Evolutionary conservation across 805 yeast genomes (phyloP), one percentile per base, ranked within the genome.

Genomic region (Priceomyces haplophilus): DNA sequence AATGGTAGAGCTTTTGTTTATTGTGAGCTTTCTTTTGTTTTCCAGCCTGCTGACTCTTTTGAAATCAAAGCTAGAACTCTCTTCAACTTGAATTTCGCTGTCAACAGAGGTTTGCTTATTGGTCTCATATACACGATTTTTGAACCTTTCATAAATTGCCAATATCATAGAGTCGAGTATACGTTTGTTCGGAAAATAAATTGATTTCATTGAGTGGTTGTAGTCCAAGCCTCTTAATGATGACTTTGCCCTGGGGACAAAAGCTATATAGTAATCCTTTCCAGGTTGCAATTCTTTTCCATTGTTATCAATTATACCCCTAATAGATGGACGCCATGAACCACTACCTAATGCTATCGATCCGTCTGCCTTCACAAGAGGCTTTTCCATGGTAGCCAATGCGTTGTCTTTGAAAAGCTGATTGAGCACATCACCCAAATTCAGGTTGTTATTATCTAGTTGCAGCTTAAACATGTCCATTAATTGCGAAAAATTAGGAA

Each of bases 401-500:
- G 49, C 29, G 25, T 44, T 42, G 23, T 53, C 46, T 10, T 32
- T 16, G 37, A 55, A 49, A 4, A 55, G 42, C 24, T 43, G 39
- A 19, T 53, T 51, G 10, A 48, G 21, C 18, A 19, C 24, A 12
- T 34, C 7, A 11, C 47, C 34, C 3, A 29, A 18, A n/a, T 27
- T 24, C 13, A 50, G 32, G 3, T 30, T 36, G 5, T 23, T n/a
- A n/a, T 43, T 42, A 3, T 24, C 24, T 8, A 13, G 8, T 12
- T 23, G 29, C 11, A 41, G 18, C 32, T 50, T 19, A 59, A 46
- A 46, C 50, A 40, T 11, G 31, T 21, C 34, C 34, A 44, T 36
- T 53, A 37, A 47, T 25, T 37, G 30, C 43, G 31, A 21, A 53
- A 19, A 32, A 51, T 40, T 21, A 51, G 40, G 72, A 38, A 56